Evolutionary conservation across 495 filamentous ascomycete species (phyloP).

Genomic region (Bathelium albidoporum): DNA sequence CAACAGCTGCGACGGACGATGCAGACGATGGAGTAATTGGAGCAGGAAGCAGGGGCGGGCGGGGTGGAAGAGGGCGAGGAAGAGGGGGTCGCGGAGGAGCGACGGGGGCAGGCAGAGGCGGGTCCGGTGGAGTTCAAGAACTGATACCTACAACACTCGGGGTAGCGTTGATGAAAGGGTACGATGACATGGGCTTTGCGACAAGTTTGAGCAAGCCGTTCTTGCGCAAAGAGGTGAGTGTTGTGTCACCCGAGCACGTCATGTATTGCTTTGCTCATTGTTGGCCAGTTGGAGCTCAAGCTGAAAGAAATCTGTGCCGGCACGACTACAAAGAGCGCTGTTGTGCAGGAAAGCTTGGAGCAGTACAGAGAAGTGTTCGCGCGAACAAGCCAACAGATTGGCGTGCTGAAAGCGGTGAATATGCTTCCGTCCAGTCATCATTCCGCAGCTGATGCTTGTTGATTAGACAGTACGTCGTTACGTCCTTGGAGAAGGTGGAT

Average conservation of each 20-base stretch:
- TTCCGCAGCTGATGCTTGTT: neutral
- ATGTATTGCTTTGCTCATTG: constrained; percentile 7
- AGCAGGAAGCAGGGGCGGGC: constrained; percentile 29
- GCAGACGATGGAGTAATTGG: constrained; percentile 32
- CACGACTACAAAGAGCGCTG: constrained; percentile 55
- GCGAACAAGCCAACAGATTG: constrained; percentile 61
- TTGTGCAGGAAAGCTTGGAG: constrained; percentile 69
- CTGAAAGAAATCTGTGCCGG: constrained; percentile 95
- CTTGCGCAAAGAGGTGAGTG: constrained; percentile 66
- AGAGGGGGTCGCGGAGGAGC: constrained; percentile 35
- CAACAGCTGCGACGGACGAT: constrained; percentile 25
- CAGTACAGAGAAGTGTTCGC: constrained; percentile 80
- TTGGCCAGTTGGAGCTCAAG: constrained; percentile 63
- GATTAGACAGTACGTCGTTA: constrained; percentile 1
- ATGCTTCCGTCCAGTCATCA: neutral
- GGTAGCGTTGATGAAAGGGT: constrained; percentile 83
- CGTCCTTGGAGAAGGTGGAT: neutral
- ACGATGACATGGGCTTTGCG: constrained; percentile 82
- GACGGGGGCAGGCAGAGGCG: constrained; percentile 36
- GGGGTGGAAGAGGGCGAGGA: constrained; percentile 37
- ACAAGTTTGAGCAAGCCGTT: constrained; percentile 94
- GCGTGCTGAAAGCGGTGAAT: constrained; percentile 63
- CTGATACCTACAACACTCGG: constrained; percentile 88
- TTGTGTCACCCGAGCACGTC: neutral
- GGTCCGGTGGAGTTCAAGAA: constrained; percentile 54